Evolutionary conservation across 164 flowering plant genomes (phyloP), one percentile per base, ranked within the genome.

Genomic region (Paratinospora sagittata): DNA sequence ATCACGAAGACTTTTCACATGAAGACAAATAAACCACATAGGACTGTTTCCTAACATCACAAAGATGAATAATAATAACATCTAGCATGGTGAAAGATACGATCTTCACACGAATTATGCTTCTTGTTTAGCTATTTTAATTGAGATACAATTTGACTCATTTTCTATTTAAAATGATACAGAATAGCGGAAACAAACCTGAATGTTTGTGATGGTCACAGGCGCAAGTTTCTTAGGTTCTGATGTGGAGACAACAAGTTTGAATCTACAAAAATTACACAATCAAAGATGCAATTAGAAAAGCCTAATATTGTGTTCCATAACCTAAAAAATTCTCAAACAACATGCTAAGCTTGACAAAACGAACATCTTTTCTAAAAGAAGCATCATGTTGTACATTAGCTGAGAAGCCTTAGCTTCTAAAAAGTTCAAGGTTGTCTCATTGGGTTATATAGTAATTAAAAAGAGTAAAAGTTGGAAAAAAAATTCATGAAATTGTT

Each of bases 171-270:
- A 62, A 21, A 17, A 45, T 30, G 19, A 12, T 1, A 4, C 5
- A 47, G 60, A 49, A 30, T 62, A 36, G 47, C 60, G 41, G 34
- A 67, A 67, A 7, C 37, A 30, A n/a, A 96, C 99, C 98, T 96
- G 99, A 78, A 96, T 93, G 82, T 96, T 96, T 74, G 94, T 82
- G 66, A 91, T 86, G 37, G 86, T 79, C n/a, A 97, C 89, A 66
- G 98, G 86, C 45, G 84, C 84, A 81, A 93, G 75, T 82, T 85
- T 93, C 88, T 79, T 93, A 9, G 97, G 97, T 73, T 93, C 97
- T 34, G 93, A 76, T 43, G 84, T 81, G 45, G 97, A 79, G 52
- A 90, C 88, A 52, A 93, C 90, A 81, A 93, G 84, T 85, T 93
- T 96, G 84, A 85, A 93, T 69, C 99, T 96, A 85, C 78, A 85